A percentile compares a stretch with the other conserved stretches of the same genome.
These are phyloP conservation scores for Lachancea nothofagi DNA, from an alignment of 805 yeast species.

Conservation along the genomic window DNA sequence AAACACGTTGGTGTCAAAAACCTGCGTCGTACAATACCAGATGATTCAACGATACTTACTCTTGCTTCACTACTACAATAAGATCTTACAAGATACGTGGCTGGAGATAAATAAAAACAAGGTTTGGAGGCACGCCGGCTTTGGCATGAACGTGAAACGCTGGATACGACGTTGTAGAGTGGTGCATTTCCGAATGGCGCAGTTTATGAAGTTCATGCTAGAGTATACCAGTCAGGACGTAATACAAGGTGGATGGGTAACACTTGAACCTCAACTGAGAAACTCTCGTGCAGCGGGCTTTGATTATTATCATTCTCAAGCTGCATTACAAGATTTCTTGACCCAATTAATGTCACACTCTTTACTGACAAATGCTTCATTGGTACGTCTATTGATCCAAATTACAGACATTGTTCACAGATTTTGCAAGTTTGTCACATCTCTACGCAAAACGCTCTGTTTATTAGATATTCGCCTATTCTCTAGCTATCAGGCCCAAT, in stretches of 20 bases:
- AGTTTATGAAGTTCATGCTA: conserved; percentile 22
- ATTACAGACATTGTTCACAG: conserved; percentile 29
- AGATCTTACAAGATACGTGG: conserved; percentile 64
- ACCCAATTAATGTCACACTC: conserved; percentile 29
- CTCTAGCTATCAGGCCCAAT: conserved; percentile 34
- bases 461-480: conserved; percentile 44
- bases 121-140: conserved; percentile 59
- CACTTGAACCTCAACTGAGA: background rate
- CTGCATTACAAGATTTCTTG: conserved; percentile 20
- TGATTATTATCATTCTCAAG: conserved; percentile 15
- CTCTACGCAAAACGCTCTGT: conserved; percentile 30
- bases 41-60: conserved; percentile 67
- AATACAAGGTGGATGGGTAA: conserved; percentile 19
- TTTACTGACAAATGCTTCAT: conserved; percentile 17
- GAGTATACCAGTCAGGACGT: conserved; percentile 27
- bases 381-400: conserved; percentile 28
- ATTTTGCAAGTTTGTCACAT: conserved; percentile 29
- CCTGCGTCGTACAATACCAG: conserved; percentile 73
- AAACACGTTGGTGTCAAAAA: conserved; percentile 65
- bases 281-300: background rate
- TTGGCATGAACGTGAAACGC: conserved; percentile 39
- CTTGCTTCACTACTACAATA: conserved; percentile 56
- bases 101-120: conserved; percentile 49
- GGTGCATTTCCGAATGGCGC: conserved; percentile 44
- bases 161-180: conserved; percentile 53